A percentile compares a stretch with the other conserved stretches of the same genome.
These are phyloP conservation scores for Pseudocercospora musae DNA, from an alignment of 2,329 filamentous ascomycete species.

Conservation along the genomic window DNA sequence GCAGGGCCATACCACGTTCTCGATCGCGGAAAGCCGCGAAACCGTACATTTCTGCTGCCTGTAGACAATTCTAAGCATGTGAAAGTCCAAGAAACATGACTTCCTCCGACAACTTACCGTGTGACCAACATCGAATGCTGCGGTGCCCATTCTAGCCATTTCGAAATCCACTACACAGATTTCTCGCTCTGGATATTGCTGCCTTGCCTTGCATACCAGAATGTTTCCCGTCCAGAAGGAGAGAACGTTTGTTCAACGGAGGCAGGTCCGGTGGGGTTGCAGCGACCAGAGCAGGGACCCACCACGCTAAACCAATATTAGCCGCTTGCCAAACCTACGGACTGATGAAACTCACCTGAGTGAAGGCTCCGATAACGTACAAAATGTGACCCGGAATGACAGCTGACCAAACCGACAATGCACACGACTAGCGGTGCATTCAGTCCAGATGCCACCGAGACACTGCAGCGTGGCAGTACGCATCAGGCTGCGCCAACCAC, in stretches of 20 bases:
- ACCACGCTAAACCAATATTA: background rate
- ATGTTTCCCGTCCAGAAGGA: constrained; percentile 23
- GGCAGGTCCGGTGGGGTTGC: too few relatives aligned
- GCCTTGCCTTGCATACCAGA: constrained; percentile 1
- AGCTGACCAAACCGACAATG: background rate
- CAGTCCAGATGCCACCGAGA: background rate
- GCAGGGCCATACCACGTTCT: constrained; percentile 2
- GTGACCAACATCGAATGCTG: constrained; percentile 21
- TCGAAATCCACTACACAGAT: constrained; percentile 18
- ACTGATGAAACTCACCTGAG: background rate
- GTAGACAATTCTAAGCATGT: background rate
- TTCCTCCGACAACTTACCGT: constrained; percentile 9
- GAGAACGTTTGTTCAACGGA: too few relatives aligned
- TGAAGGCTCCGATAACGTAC: too few relatives aligned
- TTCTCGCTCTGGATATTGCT: background rate
- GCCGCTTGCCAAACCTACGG: background rate
- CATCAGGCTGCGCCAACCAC: background rate
- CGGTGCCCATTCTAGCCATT: constrained; percentile 17
- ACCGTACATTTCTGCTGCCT: constrained; percentile 19
- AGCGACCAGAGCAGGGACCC: background rate
- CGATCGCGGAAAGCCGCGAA: constrained; percentile 13
- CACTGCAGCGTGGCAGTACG: background rate
- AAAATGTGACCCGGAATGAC: background rate
- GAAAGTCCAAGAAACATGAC: background rate
- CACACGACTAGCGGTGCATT: background rate